Percentiles rank a stretch among this genome's conserved stretches.
Conservation (phyloP, 2,329 filamentous ascomycete species). For the Cordyceps javanica region DNA sequence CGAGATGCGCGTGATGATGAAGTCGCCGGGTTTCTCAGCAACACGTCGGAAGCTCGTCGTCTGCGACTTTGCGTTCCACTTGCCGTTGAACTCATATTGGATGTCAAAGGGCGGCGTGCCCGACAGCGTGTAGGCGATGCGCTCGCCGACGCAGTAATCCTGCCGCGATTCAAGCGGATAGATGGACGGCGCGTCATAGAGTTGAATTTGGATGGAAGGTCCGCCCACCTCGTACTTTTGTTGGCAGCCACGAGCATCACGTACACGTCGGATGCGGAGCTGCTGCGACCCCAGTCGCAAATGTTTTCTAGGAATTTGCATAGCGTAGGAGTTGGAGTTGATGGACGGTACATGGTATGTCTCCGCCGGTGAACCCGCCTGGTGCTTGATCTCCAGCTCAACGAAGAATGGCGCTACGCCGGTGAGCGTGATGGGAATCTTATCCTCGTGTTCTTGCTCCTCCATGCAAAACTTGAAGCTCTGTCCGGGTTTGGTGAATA, state of each 20-base stretch:
- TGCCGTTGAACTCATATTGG: conserved; percentile 80
- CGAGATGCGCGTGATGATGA: conserved; percentile 78
- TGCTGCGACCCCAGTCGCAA: conserved; percentile 86
- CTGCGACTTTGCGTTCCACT: conserved; percentile 70
- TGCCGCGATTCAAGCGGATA: conserved; percentile 75
- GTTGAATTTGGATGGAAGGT: conserved; percentile 79
- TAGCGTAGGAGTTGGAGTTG: conserved; percentile 63
- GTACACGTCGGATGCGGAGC: conserved; percentile 82
- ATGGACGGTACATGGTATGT: conserved; percentile 78
- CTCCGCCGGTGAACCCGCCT: conserved; percentile 72
- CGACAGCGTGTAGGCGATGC: conserved; percentile 84
- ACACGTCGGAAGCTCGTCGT: conserved; percentile 88
- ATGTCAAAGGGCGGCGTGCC: conserved; percentile 91
- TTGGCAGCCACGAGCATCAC: conserved; percentile 81
- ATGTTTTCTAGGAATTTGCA: conserved; percentile 78
- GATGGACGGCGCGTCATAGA: conserved; percentile 89
- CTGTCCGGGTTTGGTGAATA: conserved; percentile 79
- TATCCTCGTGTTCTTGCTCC: conserved; percentile 74
- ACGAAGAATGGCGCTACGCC: conserved; percentile 83
- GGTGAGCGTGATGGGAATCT: conserved; percentile 78
- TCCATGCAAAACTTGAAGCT: conserved; percentile 94
- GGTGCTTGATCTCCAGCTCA: conserved; percentile 90
- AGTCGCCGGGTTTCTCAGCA: conserved; percentile 83
- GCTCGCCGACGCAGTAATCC: conserved; percentile 94
- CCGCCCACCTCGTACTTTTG: conserved; percentile 64